Evolutionary conservation across 1,284 basidiomycete genomes (phyloP).

Genomic region (Thecaphora thlaspeos): DNA sequence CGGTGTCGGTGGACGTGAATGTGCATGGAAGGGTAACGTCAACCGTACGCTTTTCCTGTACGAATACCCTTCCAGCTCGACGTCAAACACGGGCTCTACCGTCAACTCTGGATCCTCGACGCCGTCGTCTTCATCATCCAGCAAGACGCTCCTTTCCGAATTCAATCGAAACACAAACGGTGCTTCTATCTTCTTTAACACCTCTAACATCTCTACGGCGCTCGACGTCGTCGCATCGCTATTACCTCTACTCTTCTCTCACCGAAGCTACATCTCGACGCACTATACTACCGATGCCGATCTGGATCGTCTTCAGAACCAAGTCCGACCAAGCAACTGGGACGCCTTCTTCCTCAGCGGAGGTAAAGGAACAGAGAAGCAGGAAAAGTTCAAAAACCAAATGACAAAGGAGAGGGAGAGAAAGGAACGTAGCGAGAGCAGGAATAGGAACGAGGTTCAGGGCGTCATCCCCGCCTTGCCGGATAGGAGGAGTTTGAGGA

Average conservation of each 20-base stretch:
- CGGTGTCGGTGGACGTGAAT: neutral
- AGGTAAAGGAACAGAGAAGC: neutral
- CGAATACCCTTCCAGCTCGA: neutral
- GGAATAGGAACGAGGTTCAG: neutral
- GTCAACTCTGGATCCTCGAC: too few species aligned
- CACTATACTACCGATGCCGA: slow-evolving; percentile 71
- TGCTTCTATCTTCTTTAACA: neutral
- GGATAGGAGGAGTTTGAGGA: too few species aligned
- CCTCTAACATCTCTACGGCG: neutral
- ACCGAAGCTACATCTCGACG: slow-evolving; percentile 6
- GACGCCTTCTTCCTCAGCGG: neutral
- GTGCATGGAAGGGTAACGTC: neutral
- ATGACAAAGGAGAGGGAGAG: neutral
- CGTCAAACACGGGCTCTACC: too few species aligned
- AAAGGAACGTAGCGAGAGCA: neutral
- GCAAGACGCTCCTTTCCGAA: slow-evolving; percentile 1
- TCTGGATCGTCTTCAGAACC: slow-evolving; percentile 63
- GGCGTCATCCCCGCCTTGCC: neutral
- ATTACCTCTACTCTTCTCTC: neutral
- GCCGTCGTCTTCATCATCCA: too few species aligned
- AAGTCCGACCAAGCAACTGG: slow-evolving; percentile 18
- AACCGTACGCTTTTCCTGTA: neutral
- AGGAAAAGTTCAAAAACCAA: slow-evolving; percentile 2
- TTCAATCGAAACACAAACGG: neutral
- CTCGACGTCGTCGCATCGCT: neutral